These are phyloP conservation scores for Picocystis salinarum DNA, from an alignment of 139 green algal genomes.

Conservation along the genomic window DNA sequence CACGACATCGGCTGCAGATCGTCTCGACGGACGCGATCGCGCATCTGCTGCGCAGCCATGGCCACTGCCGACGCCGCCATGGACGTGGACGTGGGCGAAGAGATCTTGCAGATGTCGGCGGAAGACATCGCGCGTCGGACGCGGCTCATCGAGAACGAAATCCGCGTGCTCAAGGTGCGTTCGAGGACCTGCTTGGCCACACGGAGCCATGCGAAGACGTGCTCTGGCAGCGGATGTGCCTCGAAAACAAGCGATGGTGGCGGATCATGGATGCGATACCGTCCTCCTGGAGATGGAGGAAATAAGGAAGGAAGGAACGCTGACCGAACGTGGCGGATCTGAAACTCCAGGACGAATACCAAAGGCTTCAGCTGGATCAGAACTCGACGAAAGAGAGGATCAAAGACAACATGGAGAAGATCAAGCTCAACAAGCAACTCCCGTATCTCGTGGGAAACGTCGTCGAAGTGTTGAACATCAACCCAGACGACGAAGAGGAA, in stretches of 20 bases:
- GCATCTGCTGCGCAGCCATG: too few relatives aligned
- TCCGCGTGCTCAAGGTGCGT: conserved; percentile 63
- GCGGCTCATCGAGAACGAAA: conserved; percentile 86
- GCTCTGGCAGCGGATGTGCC: too few relatives aligned
- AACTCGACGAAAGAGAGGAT: conserved; percentile 42
- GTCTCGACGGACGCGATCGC: too few relatives aligned
- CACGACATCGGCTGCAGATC: too few relatives aligned
- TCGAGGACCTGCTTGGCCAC: not conserved
- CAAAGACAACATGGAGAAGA: conserved; percentile 84
- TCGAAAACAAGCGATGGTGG: too few relatives aligned
- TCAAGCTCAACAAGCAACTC: conserved; percentile 98
- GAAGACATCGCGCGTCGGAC: conserved; percentile 66
- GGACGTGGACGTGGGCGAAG: conserved; percentile 62
- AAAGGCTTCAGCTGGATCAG: conserved; percentile 65
- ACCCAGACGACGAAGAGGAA: conserved; percentile 46
- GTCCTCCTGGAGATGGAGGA: too few relatives aligned
- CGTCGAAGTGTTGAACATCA: conserved; percentile 86
- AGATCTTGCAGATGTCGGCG: conserved; percentile 68
- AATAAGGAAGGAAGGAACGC: too few relatives aligned
- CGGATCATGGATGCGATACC: too few relatives aligned
- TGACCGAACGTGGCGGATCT: not conserved
- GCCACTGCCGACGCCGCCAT: too few relatives aligned
- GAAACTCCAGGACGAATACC: conserved; percentile 57
- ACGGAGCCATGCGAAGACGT: too few relatives aligned
- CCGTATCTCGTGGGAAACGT: conserved; percentile 97